Evolutionary conservation across 2,329 filamentous ascomycete species (phyloP).

Genomic region (Thelonectria olida): DNA sequence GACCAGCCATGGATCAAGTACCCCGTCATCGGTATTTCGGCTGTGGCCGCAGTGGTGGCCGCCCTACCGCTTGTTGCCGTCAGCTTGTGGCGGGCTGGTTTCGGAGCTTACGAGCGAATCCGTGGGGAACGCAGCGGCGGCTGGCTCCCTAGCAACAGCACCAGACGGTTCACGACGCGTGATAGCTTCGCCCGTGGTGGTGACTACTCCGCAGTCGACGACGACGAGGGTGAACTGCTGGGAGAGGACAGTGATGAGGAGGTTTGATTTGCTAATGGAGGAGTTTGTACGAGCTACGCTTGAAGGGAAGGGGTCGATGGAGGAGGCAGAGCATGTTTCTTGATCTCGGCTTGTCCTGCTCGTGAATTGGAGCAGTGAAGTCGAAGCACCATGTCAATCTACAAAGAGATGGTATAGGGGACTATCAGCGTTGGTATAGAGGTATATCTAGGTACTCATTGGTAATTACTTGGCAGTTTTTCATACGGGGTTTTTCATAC

Average conservation of each 20-base stretch:
- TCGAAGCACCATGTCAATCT: background rate
- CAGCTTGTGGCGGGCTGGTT: conserved; percentile 75
- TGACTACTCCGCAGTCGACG: conserved; percentile 90
- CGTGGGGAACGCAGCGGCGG: conserved; percentile 59
- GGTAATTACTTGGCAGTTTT: conserved; percentile 12
- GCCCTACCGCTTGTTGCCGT: conserved; percentile 76
- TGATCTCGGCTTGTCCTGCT: background rate
- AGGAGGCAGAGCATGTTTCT: background rate
- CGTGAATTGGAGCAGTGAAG: background rate
- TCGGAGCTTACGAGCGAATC: conserved; percentile 60
- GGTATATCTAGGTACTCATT: conserved; percentile 5
- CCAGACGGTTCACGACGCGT: conserved; percentile 83
- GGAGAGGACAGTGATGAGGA: conserved; percentile 96
- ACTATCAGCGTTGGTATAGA: conserved; percentile 16
- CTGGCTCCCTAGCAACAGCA: conserved; percentile 61
- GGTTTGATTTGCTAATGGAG: conserved; percentile 51
- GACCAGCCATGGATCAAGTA: conserved; percentile 83
- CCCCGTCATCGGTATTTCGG: conserved; percentile 78
- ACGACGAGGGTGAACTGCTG: conserved; percentile 92
- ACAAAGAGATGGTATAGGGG: background rate
- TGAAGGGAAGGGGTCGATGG: conserved; percentile 3
- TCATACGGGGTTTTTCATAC: conserved; percentile 3
- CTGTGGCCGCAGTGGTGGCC: conserved; percentile 66
- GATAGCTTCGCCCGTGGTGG: conserved; percentile 88
- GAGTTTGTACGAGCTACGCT: conserved; percentile 28